A percentile compares a stretch with the other conserved stretches of the same genome.
phyloP scores from a whole-genome alignment of 306 rosid species.

The Vigna angularis region DNA sequence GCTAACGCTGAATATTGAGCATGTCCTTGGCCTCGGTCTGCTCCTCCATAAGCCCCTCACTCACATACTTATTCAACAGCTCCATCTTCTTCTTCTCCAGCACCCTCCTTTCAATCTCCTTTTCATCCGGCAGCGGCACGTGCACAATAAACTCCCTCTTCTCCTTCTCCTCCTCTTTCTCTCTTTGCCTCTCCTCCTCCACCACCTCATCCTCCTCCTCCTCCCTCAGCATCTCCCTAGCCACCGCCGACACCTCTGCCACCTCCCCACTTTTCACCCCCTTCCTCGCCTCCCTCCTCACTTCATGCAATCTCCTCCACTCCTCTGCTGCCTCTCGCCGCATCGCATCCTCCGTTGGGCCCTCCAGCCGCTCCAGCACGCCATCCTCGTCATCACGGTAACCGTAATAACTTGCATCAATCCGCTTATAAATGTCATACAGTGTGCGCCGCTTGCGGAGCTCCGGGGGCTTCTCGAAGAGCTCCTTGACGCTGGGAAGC shows the following conservation, averaged over 20 bases:
- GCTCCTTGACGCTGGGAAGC: slow-evolving; percentile 80
- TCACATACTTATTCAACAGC: slow-evolving; percentile 69
- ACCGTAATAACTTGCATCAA: too few species aligned
- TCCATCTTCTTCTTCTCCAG: slow-evolving; percentile 94
- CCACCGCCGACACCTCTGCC: slow-evolving; percentile 55
- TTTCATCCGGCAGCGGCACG: slow-evolving; percentile 87
- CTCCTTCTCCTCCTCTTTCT: slow-evolving; percentile 59
- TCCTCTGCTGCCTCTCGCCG: slow-evolving; percentile 71
- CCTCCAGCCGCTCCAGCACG: slow-evolving; percentile 71
- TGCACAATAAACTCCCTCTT: slow-evolving; percentile 83
- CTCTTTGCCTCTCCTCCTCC: slow-evolving; percentile 64
- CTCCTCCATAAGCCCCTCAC: slow-evolving; percentile 77
- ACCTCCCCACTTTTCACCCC: slow-evolving; percentile 86
- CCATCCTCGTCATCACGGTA: slow-evolving; percentile 95
- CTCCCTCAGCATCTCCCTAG: slow-evolving; percentile 67
- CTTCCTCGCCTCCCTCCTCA: slow-evolving; percentile 83
- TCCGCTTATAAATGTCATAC: slow-evolving; percentile 86
- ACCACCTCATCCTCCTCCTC: slow-evolving; percentile 90
- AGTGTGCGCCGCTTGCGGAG: slow-evolving; percentile 82
- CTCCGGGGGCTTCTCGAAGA: slow-evolving; percentile 93
- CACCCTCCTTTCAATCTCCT: slow-evolving; percentile 95
- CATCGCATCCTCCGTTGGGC: slow-evolving; percentile 68
- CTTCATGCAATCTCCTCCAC: slow-evolving; percentile 78
- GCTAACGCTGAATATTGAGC: slow-evolving; percentile 95
- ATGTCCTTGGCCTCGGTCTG: slow-evolving; percentile 72